phyloP scores from a whole-genome alignment of 371 early-diverging fungal genomes.

The Mortierella sp. region DNA sequence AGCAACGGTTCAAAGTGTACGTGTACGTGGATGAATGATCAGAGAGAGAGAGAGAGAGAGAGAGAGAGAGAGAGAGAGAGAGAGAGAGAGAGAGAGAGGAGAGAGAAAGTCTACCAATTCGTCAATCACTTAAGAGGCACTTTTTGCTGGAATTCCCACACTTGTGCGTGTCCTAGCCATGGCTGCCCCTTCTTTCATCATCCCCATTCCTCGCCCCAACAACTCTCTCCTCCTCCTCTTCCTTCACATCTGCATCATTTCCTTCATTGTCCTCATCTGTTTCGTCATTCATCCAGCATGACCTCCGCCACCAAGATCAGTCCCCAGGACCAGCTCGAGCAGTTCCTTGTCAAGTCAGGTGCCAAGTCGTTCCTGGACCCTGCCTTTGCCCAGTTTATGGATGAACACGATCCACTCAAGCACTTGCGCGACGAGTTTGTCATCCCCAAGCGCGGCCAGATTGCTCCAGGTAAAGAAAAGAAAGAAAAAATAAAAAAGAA shows the following conservation, averaged over 20 bases:
- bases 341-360: conserved; percentile 28
- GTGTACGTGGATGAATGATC: too few relatives aligned
- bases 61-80: not conserved
- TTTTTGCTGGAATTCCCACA: conserved; percentile 1
- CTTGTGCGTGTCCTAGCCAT: not conserved
- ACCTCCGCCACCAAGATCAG: conserved; percentile 6
- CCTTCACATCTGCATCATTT: not conserved
- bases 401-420: conserved; percentile 65
- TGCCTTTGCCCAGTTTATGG: conserved; percentile 68
- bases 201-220: not conserved
- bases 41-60: too few relatives aligned
- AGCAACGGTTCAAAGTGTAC: too few relatives aligned
- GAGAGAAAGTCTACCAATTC: too few relatives aligned
- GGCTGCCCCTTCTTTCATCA: not conserved
- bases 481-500: too few relatives aligned
- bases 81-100: not conserved
- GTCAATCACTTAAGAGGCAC: not conserved
- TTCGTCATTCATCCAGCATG: conserved; percentile 3
- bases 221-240: not conserved
- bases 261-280: not conserved
- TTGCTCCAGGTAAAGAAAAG: conserved; percentile 44
- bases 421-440: conserved; percentile 72
- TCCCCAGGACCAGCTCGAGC: conserved; percentile 32
- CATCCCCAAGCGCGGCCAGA: conserved; percentile 67
- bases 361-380: conserved; percentile 34